A percentile compares a stretch with the other conserved stretches of the same genome.
These are phyloP conservation scores for Ceratobasidium sp. DNA, from an alignment of 1,284 basidiomycete genomes.

Conservation along the genomic window DNA sequence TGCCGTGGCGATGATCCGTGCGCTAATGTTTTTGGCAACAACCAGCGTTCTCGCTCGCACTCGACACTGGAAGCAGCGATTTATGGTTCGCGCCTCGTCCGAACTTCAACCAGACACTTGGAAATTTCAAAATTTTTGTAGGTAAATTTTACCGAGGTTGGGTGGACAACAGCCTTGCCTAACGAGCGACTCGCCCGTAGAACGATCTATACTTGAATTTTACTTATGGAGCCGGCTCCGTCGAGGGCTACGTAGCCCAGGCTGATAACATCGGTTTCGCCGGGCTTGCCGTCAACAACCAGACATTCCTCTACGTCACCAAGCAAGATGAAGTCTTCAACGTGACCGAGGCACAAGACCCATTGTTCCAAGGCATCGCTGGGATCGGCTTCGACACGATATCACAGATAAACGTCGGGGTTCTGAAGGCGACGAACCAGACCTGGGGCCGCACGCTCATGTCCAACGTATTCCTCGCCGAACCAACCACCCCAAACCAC, in stretches of 20 bases:
- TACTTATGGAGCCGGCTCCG: slow-evolving; percentile 27
- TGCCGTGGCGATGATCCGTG: not conserved
- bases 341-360: slow-evolving; percentile 10
- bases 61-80: slow-evolving; percentile 40
- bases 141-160: not conserved
- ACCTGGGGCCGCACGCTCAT: slow-evolving; percentile 33
- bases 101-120: slow-evolving; percentile 30
- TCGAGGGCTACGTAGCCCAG: slow-evolving; percentile 18
- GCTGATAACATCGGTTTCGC: slow-evolving; percentile 21
- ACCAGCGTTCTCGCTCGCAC: slow-evolving; percentile 10
- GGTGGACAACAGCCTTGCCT: not conserved
- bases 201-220: slow-evolving; percentile 14
- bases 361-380: slow-evolving; percentile 17
- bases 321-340: not conserved
- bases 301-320: slow-evolving; percentile 21
- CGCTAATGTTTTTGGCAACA: not conserved
- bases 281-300: slow-evolving; percentile 29
- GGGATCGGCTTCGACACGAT: slow-evolving; percentile 29
- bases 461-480: slow-evolving; percentile 32
- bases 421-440: not conserved
- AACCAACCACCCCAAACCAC: slow-evolving; percentile 25
- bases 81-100: slow-evolving; percentile 24
- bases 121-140: slow-evolving; percentile 9
- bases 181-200: slow-evolving; percentile 1
- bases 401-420: not conserved